Conservation (phyloP, 768 basidiomycete species). For the Clathrus columnatus region DNA sequence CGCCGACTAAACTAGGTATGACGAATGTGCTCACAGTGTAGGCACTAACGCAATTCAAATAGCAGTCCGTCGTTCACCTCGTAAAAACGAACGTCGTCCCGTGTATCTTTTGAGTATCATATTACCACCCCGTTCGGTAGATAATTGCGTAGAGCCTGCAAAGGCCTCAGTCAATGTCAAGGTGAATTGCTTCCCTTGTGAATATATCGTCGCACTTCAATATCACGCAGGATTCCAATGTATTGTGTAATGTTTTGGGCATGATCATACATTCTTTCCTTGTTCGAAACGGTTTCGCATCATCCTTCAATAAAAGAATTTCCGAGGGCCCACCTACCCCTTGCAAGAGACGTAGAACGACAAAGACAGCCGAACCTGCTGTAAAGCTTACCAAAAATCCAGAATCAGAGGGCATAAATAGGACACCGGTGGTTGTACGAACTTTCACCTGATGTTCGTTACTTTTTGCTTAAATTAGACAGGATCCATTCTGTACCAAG, state of each 20-base stretch:
- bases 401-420: too few relatives aligned
- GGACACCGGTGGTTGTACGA: neutral
- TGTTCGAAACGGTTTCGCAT: conserved; percentile 48
- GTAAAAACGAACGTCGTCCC: conserved; percentile 69
- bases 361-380: too few relatives aligned
- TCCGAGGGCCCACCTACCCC: conserved; percentile 28
- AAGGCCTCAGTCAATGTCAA: conserved; percentile 61
- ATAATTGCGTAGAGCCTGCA: conserved; percentile 73
- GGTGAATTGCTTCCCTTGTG: conserved; percentile 29
- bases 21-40: conserved; percentile 9
- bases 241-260: conserved; percentile 47
- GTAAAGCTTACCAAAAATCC: too few relatives aligned
- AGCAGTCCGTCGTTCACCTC: conserved; percentile 65
- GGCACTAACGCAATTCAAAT: conserved; percentile 12
- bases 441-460: conserved; percentile 3
- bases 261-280: conserved; percentile 56
- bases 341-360: conserved; percentile 42
- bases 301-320: conserved; percentile 14
- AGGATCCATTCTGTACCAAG: conserved; percentile 8
- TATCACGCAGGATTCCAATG: conserved; percentile 45
- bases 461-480: neutral
- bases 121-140: conserved; percentile 57
- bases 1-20: conserved; percentile 37
- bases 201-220: conserved; percentile 8
- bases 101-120: conserved; percentile 76